Percentiles rank a stretch among this genome's conserved stretches.
Evolutionary conservation across 1,284 basidiomycete species (phyloP).

Genomic region (Trichosporon faecale): DNA sequence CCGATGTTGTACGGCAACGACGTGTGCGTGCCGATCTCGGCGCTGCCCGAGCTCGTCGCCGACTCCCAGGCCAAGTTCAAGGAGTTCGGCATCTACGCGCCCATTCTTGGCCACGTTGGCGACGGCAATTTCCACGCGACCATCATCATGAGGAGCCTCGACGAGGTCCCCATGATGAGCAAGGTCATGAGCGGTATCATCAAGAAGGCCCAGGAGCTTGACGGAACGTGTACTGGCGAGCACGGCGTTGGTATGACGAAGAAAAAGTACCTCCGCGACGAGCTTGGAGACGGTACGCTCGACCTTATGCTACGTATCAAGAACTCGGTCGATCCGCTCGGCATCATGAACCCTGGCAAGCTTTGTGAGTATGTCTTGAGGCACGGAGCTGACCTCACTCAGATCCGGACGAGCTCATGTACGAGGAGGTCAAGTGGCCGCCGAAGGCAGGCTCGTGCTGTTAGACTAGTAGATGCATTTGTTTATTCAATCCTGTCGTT

Average conservation of each 20-base stretch:
- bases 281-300: constrained; percentile 71
- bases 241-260: constrained; percentile 81
- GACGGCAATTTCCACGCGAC: constrained; percentile 61
- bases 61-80: constrained; percentile 71
- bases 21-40: constrained; percentile 77
- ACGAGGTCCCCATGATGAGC: constrained; percentile 16
- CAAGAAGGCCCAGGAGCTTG: constrained; percentile 35
- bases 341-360: constrained; percentile 77
- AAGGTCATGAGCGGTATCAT: constrained; percentile 17
- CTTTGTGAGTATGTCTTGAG: constrained; percentile 26
- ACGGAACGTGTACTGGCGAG: constrained; percentile 59
- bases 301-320: constrained; percentile 73
- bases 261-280: constrained; percentile 60
- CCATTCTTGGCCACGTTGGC: constrained; percentile 66
- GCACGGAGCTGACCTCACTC: not conserved
- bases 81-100: constrained; percentile 59
- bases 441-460: constrained; percentile 8
- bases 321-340: constrained; percentile 65
- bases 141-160: constrained; percentile 26
- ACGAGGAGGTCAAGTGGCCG: constrained; percentile 15
- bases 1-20: constrained; percentile 71
- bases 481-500: no score
- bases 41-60: constrained; percentile 68
- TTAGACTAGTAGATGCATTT: constrained; percentile 5
- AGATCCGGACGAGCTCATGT: constrained; percentile 27